Conservation (phyloP, 1,284 basidiomycete genomes). For the Thelephora terrestris region DNA sequence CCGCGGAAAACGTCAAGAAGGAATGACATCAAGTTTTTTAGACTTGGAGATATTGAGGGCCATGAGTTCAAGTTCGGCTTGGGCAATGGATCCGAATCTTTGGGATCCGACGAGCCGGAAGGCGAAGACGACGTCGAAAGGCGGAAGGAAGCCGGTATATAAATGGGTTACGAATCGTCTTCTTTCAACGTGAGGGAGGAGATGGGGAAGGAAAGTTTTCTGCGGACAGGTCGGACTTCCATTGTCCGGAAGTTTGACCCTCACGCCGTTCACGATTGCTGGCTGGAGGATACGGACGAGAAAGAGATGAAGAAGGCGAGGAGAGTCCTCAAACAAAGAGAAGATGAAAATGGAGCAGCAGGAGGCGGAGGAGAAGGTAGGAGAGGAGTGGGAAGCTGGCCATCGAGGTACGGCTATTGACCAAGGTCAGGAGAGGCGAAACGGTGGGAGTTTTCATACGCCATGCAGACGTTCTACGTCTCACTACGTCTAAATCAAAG, state of each 20-base stretch:
- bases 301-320: slow-evolving; percentile 80
- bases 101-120: slow-evolving; percentile 77
- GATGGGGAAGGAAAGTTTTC: slow-evolving; percentile 94
- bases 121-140: slow-evolving; percentile 74
- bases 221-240: slow-evolving; percentile 86
- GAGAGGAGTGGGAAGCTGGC: slow-evolving; percentile 58
- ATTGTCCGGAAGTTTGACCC: slow-evolving; percentile 83
- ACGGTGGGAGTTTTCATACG: slow-evolving; percentile 26
- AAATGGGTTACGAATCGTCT: slow-evolving; percentile 64
- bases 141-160: slow-evolving; percentile 65
- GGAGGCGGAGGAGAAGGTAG: slow-evolving; percentile 63
- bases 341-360: slow-evolving; percentile 64
- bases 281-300: slow-evolving; percentile 89
- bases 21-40: slow-evolving; percentile 60
- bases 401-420: slow-evolving; percentile 61
- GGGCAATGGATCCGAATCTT: slow-evolving; percentile 34
- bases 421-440: slow-evolving; percentile 79
- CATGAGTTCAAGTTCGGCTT: slow-evolving; percentile 72
- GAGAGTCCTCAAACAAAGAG: slow-evolving; percentile 56
- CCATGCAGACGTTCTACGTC: slow-evolving; percentile 3
- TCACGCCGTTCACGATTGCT: slow-evolving; percentile 86
- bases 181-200: slow-evolving; percentile 99
- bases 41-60: slow-evolving; percentile 90
- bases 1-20: slow-evolving; percentile 13
- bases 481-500: slow-evolving; percentile 15